Evolutionary conservation across 2,329 filamentous ascomycete species (phyloP).

Genomic region (Xylaria hypoxylon): DNA sequence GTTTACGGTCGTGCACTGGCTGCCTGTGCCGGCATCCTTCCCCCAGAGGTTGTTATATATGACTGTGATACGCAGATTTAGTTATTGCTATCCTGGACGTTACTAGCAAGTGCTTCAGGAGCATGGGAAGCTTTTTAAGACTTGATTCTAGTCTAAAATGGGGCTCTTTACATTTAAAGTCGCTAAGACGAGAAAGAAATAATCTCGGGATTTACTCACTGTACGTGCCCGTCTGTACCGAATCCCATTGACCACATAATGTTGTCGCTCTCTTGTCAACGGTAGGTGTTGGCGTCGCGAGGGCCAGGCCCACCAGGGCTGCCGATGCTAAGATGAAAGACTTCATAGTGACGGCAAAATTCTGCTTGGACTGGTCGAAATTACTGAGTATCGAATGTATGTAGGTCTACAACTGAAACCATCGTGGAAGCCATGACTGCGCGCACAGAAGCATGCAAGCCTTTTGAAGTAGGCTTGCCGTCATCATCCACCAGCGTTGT

Average conservation of each 20-base stretch:
- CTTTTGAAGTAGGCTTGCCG: constrained; percentile 25
- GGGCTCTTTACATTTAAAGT: background rate
- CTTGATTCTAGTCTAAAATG: no score
- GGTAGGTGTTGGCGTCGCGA: constrained; percentile 39
- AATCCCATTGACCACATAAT: constrained; percentile 45
- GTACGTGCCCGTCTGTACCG: constrained; percentile 54
- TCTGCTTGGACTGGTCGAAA: background rate
- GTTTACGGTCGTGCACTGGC: constrained; percentile 58
- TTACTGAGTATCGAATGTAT: background rate
- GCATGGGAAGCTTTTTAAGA: background rate
- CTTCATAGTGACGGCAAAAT: constrained; percentile 32
- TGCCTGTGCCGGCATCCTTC: constrained; percentile 53
- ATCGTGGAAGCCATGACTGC: background rate
- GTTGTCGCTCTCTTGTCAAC: constrained; percentile 40
- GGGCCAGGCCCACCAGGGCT: constrained; percentile 28
- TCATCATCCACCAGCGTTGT: constrained; percentile 2
- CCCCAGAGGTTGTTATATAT: constrained; percentile 68
- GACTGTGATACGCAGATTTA: constrained; percentile 25
- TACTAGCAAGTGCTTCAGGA: background rate
- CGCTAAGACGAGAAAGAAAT: background rate
- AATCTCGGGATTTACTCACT: constrained; percentile 38
- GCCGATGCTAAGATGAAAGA: constrained; percentile 29
- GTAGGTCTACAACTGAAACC: background rate
- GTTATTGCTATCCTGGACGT: background rate
- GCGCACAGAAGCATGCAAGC: background rate